Base-by-base conservation (phyloP, 2,329 filamentous ascomycete species). In the Fusarium domesticum region DNA sequence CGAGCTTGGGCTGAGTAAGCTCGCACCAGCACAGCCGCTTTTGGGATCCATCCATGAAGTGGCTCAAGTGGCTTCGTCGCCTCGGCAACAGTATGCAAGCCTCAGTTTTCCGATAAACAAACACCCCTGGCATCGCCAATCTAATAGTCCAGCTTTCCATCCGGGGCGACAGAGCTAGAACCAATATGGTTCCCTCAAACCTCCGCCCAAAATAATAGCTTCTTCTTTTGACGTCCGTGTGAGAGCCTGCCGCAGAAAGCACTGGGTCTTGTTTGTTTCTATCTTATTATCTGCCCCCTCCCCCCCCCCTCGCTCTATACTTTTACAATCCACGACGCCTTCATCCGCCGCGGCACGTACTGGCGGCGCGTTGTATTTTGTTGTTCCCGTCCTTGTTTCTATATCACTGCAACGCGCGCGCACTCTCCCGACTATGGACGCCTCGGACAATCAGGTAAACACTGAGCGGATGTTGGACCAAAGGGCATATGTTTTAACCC, bases 301-400 rank as follows among this genome's bases (percentile, higher is more conserved):
- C 20, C 37, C 39, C 32, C 37, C 8, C 39, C 35, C 19, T 17
- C 15, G 14, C 7, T 28, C 7, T 10, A 14, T 34, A 35, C 44
- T 39, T 45, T 39, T 39, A 28, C 7, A 23, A 28, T 12, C 23
- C 52, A 56, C 46, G 39, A 58, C 56, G 51, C 55, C 60, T 50
- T 57, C 58, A 36, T 52, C 61, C 47, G 57, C 44, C 15, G 28
- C 44, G 19, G 35, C 37, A 43, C 41, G 45, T 48, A 49, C 43
- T 47, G 50, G 56, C 60, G 68, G 68, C 62, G 53, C 47, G 38
- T 52, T 67, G 64, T 66, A 69, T 58, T 63, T 70, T 53, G 60
- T 64, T 51, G 63, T 63, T 43, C 60, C 53, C 43, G 60, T 50
- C 15, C 51, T 64, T 45, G 53, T 61, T 44, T 57, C 48, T 31